phyloP scores from a whole-genome alignment of 2,329 filamentous ascomycete genomes.

The Didymella arachidicola region DNA sequence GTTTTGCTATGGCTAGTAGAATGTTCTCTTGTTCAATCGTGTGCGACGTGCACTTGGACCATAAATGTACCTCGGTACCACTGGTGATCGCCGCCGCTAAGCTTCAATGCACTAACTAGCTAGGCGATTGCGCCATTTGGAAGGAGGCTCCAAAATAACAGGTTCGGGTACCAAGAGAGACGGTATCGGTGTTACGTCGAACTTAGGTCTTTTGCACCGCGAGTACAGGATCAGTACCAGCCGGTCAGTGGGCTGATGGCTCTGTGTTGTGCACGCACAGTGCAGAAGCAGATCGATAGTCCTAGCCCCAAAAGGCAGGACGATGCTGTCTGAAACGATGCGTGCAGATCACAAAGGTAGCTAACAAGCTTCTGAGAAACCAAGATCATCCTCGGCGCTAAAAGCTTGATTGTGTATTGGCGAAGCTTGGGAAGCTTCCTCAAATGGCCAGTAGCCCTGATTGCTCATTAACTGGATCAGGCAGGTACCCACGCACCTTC shows the following conservation, averaged over 20 bases:
- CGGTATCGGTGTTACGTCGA: too few species aligned
- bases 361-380: neutral
- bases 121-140: neutral
- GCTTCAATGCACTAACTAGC: neutral
- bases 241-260: neutral
- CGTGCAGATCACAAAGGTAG: neutral
- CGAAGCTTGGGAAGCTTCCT: constrained; percentile 28
- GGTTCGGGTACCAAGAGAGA: too few species aligned
- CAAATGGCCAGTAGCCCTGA: constrained; percentile 11
- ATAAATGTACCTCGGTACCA: neutral
- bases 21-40: neutral
- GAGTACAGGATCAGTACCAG: neutral
- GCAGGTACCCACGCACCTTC: constrained; percentile 11
- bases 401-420: constrained; percentile 22
- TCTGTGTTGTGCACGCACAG: neutral
- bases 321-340: neutral
- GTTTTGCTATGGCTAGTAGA: neutral
- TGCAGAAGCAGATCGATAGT: neutral
- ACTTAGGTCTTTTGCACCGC: neutral
- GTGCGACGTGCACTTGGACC: neutral
- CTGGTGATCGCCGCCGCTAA: neutral
- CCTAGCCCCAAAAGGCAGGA: too few species aligned
- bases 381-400: neutral
- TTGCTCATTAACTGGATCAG: constrained; percentile 10
- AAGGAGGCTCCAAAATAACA: too few species aligned